phyloP scores from a whole-genome alignment of 345 rosid genomes.

The Populus ilicifolia region DNA sequence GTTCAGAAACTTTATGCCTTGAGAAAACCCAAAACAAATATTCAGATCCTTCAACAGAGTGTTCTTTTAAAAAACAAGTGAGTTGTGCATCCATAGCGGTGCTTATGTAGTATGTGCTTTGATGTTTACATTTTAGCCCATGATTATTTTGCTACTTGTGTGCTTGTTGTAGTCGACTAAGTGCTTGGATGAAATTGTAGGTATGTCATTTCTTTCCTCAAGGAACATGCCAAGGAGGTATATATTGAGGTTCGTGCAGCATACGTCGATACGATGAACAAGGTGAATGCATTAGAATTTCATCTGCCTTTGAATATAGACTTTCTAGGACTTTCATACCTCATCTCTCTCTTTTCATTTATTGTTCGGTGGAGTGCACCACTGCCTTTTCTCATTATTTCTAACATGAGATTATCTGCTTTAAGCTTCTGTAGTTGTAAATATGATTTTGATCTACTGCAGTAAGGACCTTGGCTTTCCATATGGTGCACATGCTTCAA shows the following conservation, averaged over 20 bases:
- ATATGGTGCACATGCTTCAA: too few species aligned
- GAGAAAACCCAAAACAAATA: slow-evolving; percentile 98
- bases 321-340: not conserved
- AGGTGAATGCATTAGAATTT: slow-evolving; percentile 49
- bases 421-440: too few species aligned
- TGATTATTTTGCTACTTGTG: slow-evolving; percentile 5
- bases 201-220: slow-evolving; percentile 77
- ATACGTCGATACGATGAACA: slow-evolving; percentile 93
- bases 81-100: slow-evolving; percentile 24
- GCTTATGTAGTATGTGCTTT: not conserved
- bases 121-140: too few species aligned
- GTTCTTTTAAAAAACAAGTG: slow-evolving; percentile 94
- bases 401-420: too few species aligned
- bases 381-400: too few species aligned
- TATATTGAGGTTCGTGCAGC: slow-evolving; percentile 87
- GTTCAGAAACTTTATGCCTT: slow-evolving; percentile 94
- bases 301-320: not conserved
- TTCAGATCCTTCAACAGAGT: slow-evolving; percentile 97
- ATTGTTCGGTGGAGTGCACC: not conserved
- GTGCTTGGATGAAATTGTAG: slow-evolving; percentile 36
- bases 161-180: slow-evolving; percentile 15
- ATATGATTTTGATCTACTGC: too few species aligned
- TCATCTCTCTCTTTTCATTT: not conserved
- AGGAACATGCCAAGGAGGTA: slow-evolving; percentile 91
- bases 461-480: too few species aligned